Evolutionary conservation across 2,329 filamentous ascomycete genomes (phyloP).

Genomic region (Leptodontidium sp.): DNA sequence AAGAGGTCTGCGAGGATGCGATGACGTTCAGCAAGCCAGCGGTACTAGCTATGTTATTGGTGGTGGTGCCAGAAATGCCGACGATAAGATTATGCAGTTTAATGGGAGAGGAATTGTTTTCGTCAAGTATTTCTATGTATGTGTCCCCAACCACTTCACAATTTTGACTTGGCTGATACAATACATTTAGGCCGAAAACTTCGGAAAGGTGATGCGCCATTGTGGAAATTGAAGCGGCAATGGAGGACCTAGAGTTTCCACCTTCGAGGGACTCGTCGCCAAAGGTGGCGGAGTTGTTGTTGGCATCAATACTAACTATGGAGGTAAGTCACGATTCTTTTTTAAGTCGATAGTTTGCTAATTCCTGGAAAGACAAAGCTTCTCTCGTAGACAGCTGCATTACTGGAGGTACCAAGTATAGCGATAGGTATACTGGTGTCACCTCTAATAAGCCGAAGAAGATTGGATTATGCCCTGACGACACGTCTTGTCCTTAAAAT

Average conservation of each 20-base stretch:
- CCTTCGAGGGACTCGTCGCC: slow-evolving; percentile 53
- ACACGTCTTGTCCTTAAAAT: background rate
- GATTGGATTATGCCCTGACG: background rate
- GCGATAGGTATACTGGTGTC: background rate
- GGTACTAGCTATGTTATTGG: slow-evolving; percentile 53
- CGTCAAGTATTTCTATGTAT: slow-evolving; percentile 43
- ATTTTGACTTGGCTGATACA: background rate
- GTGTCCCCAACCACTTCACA: background rate
- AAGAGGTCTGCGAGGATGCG: slow-evolving; percentile 44
- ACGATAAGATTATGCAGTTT: slow-evolving; percentile 53
- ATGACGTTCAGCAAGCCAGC: slow-evolving; percentile 49
- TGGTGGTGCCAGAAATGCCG: slow-evolving; percentile 51
- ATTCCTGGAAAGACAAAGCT: background rate
- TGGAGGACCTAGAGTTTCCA: slow-evolving; percentile 51
- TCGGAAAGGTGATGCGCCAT: slow-evolving; percentile 57
- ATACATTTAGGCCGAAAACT: slow-evolving; percentile 49
- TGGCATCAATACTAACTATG: slow-evolving; percentile 48
- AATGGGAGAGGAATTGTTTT: slow-evolving; percentile 50
- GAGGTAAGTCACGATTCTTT: slow-evolving; percentile 8
- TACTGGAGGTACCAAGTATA: background rate
- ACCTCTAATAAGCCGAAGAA: background rate
- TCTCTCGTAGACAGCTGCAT: background rate
- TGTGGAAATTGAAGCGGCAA: slow-evolving; percentile 55
- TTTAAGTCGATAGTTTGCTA: background rate
- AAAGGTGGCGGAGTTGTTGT: slow-evolving; percentile 54